phyloP scores from a whole-genome alignment of 176 grass and related monocot species.

The Areca catechu region DNA sequence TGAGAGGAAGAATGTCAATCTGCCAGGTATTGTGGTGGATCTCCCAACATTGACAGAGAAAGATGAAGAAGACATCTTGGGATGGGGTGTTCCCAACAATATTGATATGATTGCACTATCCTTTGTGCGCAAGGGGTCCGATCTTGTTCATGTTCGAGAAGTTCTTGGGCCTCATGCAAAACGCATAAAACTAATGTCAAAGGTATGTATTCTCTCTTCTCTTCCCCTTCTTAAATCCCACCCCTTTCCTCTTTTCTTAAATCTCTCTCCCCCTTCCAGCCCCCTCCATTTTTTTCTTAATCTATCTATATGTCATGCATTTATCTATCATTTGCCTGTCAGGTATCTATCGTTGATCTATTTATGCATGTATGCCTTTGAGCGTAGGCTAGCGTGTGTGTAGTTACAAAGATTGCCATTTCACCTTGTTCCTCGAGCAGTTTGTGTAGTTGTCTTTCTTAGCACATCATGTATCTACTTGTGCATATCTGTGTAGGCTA shows the following conservation, averaged over 20 bases:
- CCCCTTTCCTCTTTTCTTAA: neutral
- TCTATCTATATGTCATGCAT: slow-evolving; percentile 2
- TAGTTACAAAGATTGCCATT: too few species aligned
- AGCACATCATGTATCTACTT: too few species aligned
- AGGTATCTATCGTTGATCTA: too few species aligned
- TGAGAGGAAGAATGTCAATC: slow-evolving; percentile 91
- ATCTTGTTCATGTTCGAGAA: slow-evolving; percentile 66
- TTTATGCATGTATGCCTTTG: too few species aligned
- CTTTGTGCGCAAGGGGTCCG: slow-evolving; percentile 87
- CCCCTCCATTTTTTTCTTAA: too few species aligned
- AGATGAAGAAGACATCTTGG: slow-evolving; percentile 81
- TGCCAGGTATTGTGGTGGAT: slow-evolving; percentile 84
- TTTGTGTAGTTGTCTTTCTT: too few species aligned
- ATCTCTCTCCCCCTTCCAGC: too few species aligned
- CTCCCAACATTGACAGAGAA: slow-evolving; percentile 83
- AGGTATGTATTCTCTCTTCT: slow-evolving; percentile 37
- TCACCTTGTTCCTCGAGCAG: too few species aligned
- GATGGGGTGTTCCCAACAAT: slow-evolving; percentile 77
- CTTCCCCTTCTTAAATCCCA: neutral
- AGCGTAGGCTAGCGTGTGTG: too few species aligned
- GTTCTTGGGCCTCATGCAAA: slow-evolving; percentile 70
- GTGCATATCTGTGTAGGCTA: too few species aligned
- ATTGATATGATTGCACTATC: slow-evolving; percentile 91
- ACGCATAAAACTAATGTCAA: slow-evolving; percentile 88
- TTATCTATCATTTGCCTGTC: too few species aligned